Percentiles rank a stretch among this genome's conserved stretches.
These are phyloP conservation scores for Trichophyton rubrum DNA, from an alignment of 2,329 filamentous ascomycete genomes.

Conservation along the genomic window DNA sequence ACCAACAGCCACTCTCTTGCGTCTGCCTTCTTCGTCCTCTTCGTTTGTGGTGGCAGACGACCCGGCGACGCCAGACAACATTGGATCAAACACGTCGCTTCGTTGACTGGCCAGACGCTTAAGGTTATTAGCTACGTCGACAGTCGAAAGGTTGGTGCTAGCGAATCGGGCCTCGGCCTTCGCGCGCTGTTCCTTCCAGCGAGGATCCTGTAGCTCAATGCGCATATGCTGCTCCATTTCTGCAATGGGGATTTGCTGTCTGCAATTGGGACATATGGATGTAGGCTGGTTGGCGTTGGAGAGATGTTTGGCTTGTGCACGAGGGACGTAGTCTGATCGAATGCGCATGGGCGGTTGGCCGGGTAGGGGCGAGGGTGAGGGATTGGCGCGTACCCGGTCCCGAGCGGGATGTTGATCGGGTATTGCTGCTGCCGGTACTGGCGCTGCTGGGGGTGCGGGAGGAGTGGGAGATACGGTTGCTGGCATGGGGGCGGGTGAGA, in stretches of 20 bases:
- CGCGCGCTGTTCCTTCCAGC: constrained; percentile 90
- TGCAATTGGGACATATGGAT: constrained; percentile 82
- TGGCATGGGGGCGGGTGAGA: constrained; percentile 38
- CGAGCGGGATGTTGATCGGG: neutral
- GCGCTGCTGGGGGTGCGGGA: neutral
- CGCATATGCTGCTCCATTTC: constrained; percentile 89
- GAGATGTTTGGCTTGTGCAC: constrained; percentile 60
- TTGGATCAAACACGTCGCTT: constrained; percentile 67
- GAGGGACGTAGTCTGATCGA: constrained; percentile 81
- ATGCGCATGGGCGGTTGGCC: constrained; percentile 62
- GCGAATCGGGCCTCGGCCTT: constrained; percentile 75
- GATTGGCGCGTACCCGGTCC: constrained; percentile 41
- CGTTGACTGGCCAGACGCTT: constrained; percentile 88
- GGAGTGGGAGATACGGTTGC: constrained; percentile 63
- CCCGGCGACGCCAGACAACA: constrained; percentile 9
- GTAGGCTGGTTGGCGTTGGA: constrained; percentile 48
- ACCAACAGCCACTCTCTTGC: constrained; percentile 56
- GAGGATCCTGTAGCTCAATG: constrained; percentile 84
- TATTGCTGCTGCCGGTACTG: no score
- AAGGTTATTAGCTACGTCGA: constrained; percentile 82
- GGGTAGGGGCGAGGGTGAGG: constrained; percentile 26
- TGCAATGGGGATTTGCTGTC: constrained; percentile 71
- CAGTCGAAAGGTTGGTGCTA: constrained; percentile 73
- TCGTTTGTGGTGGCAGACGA: constrained; percentile 23
- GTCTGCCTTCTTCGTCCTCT: constrained; percentile 58